These are phyloP conservation scores for Helianthus annuus DNA, from an alignment of 129 eudicot genomes.

Conservation along the genomic window DNA sequence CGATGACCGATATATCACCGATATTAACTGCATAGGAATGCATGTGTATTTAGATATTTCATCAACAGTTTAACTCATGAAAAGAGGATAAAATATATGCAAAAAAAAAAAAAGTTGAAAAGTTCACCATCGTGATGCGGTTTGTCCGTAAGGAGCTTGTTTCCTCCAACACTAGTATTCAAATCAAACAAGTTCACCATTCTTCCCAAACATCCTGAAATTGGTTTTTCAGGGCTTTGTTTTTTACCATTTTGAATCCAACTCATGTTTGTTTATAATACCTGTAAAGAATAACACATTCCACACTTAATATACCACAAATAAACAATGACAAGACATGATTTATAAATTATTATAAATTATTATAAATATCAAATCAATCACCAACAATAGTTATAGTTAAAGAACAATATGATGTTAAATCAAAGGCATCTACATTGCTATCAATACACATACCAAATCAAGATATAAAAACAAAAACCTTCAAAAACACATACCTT, in stretches of 20 bases:
- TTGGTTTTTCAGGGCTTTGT: conserved; percentile 47
- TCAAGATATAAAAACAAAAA: not conserved
- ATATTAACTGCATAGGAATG: not conserved
- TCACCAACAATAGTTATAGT: too few species aligned
- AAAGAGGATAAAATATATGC: not conserved
- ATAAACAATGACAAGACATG: not conserved
- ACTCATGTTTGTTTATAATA: conserved; percentile 58
- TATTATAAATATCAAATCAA: not conserved
- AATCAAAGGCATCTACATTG: conserved; percentile 12
- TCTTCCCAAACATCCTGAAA: conserved; percentile 84
- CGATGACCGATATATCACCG: too few species aligned
- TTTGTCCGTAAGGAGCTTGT: conserved; percentile 66
- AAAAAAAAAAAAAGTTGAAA: not conserved
- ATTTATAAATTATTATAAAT: not conserved
- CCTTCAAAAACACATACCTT: conserved; percentile 8
- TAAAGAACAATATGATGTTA: conserved; percentile 5
- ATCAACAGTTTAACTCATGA: not conserved
- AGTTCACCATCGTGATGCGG: conserved; percentile 63
- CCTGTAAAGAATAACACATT: conserved; percentile 38
- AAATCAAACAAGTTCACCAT: conserved; percentile 78
- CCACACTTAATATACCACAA: conserved; percentile 15
- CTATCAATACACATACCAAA: not conserved
- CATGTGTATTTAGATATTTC: not conserved
- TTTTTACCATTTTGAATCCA: conserved; percentile 47
- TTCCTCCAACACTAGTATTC: conserved; percentile 48